Evolutionary conservation across 139 green algal genomes (phyloP).

Genomic region (Yamagishiella unicocca): DNA sequence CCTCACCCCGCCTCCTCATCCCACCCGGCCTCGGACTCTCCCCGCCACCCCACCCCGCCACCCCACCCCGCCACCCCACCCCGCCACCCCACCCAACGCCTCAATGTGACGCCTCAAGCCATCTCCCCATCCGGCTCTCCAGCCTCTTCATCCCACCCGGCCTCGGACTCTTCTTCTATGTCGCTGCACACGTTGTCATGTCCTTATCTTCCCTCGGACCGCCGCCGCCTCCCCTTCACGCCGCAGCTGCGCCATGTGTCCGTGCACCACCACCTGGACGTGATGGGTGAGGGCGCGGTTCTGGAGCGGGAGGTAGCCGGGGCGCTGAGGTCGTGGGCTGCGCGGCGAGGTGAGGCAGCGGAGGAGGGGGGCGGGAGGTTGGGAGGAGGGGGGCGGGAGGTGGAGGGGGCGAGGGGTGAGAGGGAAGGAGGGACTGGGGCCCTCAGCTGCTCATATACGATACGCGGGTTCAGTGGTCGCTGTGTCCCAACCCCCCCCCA

Average conservation of each 20-base stretch:
- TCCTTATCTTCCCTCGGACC: no score
- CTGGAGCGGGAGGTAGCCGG: not conserved
- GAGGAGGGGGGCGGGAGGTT: not conserved
- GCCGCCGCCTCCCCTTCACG: not conserved
- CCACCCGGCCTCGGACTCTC: no score
- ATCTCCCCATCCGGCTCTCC: not conserved
- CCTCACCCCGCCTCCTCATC: no score
- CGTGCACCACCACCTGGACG: conserved; percentile 3
- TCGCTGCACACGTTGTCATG: no score
- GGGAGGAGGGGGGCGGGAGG: not conserved
- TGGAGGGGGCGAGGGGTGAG: not conserved
- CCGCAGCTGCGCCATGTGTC: conserved; percentile 23
- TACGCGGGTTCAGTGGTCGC: not conserved
- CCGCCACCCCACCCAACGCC: no score
- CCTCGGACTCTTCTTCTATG: not conserved
- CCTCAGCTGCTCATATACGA: no score
- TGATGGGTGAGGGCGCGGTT: not conserved
- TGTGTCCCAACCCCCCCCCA: not conserved
- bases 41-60: no score
- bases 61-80: no score
- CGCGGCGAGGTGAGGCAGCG: not conserved
- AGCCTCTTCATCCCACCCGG: not conserved
- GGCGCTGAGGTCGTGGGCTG: not conserved
- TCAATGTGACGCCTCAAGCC: no score
- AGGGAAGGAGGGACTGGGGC: no score